Conservation (phyloP, 768 basidiomycete genomes). For the Leccinum rimulosum region DNA sequence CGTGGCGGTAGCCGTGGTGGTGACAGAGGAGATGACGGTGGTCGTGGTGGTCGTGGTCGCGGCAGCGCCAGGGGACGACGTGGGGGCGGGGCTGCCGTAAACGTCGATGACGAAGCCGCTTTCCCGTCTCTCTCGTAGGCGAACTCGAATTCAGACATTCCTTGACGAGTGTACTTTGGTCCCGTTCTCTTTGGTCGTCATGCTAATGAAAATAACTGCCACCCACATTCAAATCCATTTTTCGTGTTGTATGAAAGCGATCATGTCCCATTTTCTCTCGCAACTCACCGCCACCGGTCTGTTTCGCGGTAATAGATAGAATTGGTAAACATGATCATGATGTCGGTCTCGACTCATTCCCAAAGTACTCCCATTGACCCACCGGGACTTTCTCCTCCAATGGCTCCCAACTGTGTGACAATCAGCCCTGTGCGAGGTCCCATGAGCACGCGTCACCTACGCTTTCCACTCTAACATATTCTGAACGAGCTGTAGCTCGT, state of each 20-base stretch:
- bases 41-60: constrained; percentile 41
- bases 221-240: constrained; percentile 10
- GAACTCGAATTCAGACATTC: constrained; percentile 8
- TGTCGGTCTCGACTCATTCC: constrained; percentile 46
- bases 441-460: constrained; percentile 49
- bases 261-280: no score
- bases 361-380: constrained; percentile 88
- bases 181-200: constrained; percentile 4
- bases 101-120: constrained; percentile 80
- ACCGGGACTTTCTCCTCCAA: constrained; percentile 76
- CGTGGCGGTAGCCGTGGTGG: constrained; percentile 30
- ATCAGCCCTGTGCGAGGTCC: constrained; percentile 6
- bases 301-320: constrained; percentile 5
- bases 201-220: constrained; percentile 9
- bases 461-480: constrained; percentile 96
- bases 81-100: constrained; percentile 45
- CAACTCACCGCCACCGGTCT: neutral
- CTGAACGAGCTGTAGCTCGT: constrained; percentile 71
- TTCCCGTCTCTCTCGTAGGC: constrained; percentile 81
- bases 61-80: constrained; percentile 39
- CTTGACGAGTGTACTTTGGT: constrained; percentile 3
- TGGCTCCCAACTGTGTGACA: constrained; percentile 73
- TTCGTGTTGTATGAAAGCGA: constrained; percentile 13
- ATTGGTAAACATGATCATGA: constrained; percentile 23
- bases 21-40: constrained; percentile 49